Base-by-base conservation (phyloP, 495 filamentous ascomycete species). In the Platismatia glauca region DNA sequence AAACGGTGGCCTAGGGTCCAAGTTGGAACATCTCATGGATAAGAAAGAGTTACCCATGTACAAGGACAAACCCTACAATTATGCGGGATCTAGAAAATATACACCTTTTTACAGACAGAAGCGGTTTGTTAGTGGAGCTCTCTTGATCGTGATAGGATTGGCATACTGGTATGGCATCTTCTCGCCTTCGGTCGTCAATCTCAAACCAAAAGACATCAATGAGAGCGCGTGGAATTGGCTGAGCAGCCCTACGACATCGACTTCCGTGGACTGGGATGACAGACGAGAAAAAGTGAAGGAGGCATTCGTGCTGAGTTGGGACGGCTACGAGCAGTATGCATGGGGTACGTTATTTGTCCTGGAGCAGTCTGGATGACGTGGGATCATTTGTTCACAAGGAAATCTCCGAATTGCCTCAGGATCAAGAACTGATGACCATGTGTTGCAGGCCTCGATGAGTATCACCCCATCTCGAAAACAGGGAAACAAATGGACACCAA, bases 1-100 rank as follows among this genome's bases (percentile, higher is more conserved):
- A n/a, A 57, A 64, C 22, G 69, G 71, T 53, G 70, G 69, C 22
- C 62, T 76, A 9, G 71, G 73, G 27, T 75, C 74, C 59, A 81
- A 78, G 64, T 66, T 84, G 53, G 74, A 76, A 52, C 76, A 75
- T 18, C 78, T 84, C 48, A 84, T 87, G 64, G 77, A 78, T 31
- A 71, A 74, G 34, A 76, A 80, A 58, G 79, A 85, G 38, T 77
- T 99, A 31, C 94, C 94, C 44, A 88, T 97, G 86, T 99, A 99
- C 75, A 99, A 99, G 78, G 94, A 99, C 74, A 99, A 99, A 70
- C 94, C 94, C 31, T 95, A 90, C 71, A 78, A 80, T 55, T 89
- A 89, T 66, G 76, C 82, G 33, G 74, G 81, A 55, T 81, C 83
- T 24, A 69, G 79, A 58, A 74, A 79, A 64, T 72, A 72, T 35